phyloP scores from a whole-genome alignment of 768 basidiomycete genomes.

The Naganishia randhawae region DNA sequence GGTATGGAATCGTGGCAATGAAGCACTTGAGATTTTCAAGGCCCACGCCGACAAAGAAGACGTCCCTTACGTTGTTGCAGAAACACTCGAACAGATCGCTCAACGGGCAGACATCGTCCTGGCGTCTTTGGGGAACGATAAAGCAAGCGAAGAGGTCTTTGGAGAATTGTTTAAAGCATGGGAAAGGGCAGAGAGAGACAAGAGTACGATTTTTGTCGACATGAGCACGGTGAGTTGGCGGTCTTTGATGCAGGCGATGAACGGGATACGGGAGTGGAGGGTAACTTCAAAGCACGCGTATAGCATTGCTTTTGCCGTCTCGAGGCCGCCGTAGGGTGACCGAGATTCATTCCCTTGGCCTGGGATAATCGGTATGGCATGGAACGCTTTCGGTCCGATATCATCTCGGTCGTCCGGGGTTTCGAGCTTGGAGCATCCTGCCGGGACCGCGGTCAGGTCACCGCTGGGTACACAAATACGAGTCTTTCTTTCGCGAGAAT shows the following conservation, averaged over 20 bases:
- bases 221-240: conserved; percentile 67
- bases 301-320: too few relatives aligned
- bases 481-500: too few relatives aligned
- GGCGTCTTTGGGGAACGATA: conserved; percentile 69
- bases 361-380: too few relatives aligned
- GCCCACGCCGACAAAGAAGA: conserved; percentile 60
- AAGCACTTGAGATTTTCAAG: conserved; percentile 54
- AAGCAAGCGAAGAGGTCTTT: conserved; percentile 64
- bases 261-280: neutral
- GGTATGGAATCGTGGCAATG: conserved; percentile 69
- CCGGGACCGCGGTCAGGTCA: too few relatives aligned
- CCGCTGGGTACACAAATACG: too few relatives aligned
- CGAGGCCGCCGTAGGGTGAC: neutral
- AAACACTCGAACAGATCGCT: conserved; percentile 61
- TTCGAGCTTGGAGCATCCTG: too few relatives aligned
- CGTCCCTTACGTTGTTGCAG: conserved; percentile 62
- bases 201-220: conserved; percentile 74
- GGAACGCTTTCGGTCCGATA: too few relatives aligned
- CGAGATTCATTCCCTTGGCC: too few relatives aligned
- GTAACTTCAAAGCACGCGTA: too few relatives aligned
- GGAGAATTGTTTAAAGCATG: conserved; percentile 61
- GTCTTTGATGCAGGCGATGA: neutral
- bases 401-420: too few relatives aligned
- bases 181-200: conserved; percentile 51
- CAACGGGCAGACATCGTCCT: conserved; percentile 67